Percentiles rank a stretch among this genome's conserved stretches.
Evolutionary conservation across 2,329 filamentous ascomycete species (phyloP).

Genomic region (Trichothecium roseum): DNA sequence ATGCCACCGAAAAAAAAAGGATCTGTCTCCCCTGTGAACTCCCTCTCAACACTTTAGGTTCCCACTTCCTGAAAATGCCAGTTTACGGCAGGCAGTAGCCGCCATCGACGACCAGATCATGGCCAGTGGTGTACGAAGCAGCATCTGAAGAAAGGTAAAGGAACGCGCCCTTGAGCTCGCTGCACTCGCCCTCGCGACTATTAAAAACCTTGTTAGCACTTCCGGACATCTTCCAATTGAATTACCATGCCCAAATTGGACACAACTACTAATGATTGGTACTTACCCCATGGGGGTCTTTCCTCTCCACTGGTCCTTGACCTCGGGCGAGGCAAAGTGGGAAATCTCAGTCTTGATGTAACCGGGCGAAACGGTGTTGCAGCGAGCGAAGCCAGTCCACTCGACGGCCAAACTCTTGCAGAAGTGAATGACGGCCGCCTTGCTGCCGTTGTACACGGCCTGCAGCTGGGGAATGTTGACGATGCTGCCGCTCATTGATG

Average conservation of each 20-base stretch:
- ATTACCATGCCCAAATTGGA: no score
- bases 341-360: constrained; percentile 69
- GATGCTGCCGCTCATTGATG: constrained; percentile 69
- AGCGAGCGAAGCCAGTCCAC: constrained; percentile 65
- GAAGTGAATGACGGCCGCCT: constrained; percentile 51
- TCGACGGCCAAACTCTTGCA: constrained; percentile 61
- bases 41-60: no score
- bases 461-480: constrained; percentile 70
- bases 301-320: constrained; percentile 62
- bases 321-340: constrained; percentile 52
- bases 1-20: no score
- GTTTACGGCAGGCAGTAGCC: constrained; percentile 50
- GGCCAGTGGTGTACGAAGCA: constrained; percentile 69
- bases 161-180: constrained; percentile 75
- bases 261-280: background rate
- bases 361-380: constrained; percentile 63
- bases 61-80: background rate
- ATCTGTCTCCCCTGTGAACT: no score
- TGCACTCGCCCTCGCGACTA: constrained; percentile 57
- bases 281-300: constrained; percentile 68
- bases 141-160: constrained; percentile 75
- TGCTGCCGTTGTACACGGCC: constrained; percentile 63
- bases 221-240: no score
- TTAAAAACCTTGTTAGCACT: constrained; percentile 1
- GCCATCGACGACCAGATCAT: constrained; percentile 66